Base-by-base conservation (phyloP, 2,329 filamentous ascomycete genomes). In the Juglanconis juglandina region DNA sequence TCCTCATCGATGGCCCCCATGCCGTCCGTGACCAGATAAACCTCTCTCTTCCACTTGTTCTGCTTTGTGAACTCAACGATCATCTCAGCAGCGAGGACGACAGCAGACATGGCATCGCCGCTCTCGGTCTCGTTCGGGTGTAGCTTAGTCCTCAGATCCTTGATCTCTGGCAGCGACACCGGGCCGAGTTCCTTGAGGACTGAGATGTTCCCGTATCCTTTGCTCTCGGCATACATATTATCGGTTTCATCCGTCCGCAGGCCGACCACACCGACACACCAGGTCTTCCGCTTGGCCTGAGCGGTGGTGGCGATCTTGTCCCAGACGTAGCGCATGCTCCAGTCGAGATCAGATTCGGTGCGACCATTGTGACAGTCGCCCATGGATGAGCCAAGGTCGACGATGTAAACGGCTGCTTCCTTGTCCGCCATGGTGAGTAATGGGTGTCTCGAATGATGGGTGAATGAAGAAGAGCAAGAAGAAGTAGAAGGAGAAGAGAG, bases 351-450 rank as follows among this genome's bases (percentile, higher is more conserved):
- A 3, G 89, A 89, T 72, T 94, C 85, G 24, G 79, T 72, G 66
- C 95, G 87, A 33, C 89, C 91, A 76, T 85, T 81, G 67, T 86
- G 84, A 67, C 80, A 83, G 70, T 89, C 80, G 60, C 82, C 88
- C 90, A 96, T 97, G n/a, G 93, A 90, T 69, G 78, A 80, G 60
- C 92, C 93, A 32, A 97, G 80, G 76, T 99, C 95, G 63, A 99
- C 77, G 67, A 99, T 89, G 74, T 95, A 99, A 48, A 98, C 85
- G 0, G 89, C 95, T 8, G 92, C 92, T 78, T 98, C 92, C 73
- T 99, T 99, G 64, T 90, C 87, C 10, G 92, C 89, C 94, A 98
- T 98, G 58, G 61, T 80, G 66, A 63, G 11, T 14, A 13, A 33
- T n/a, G 13, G n/a, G 33, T 37, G 24, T 24, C 24, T 24, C 24